Base-by-base conservation (phyloP, 2,329 filamentous ascomycete species). In the Knoxdaviesia proteae region DNA sequence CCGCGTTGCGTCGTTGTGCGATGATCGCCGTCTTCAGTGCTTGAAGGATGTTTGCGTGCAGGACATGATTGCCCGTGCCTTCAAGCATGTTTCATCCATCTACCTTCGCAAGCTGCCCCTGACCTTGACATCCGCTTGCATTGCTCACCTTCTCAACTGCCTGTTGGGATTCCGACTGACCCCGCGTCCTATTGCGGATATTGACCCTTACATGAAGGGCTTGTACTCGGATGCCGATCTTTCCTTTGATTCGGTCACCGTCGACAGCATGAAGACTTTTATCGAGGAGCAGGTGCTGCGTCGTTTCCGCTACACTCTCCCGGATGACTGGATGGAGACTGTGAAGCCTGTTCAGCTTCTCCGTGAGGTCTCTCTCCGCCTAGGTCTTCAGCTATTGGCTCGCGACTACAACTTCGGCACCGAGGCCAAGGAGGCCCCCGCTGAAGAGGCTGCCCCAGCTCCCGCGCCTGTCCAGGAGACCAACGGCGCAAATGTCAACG, bases 31-130 rank as follows among this genome's bases (percentile, higher is more conserved):
- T 47, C 68, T 96, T 30, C 67, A 77, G 51, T 86, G 86, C 47
- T 67, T 98, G 51, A 77, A 74, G 49, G 73, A 77, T 44, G 72
- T 98, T 35, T 73, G 80, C 47, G 61, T 84, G 37, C 88, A 94
- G 56, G 90, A 98, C 60, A 96, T 96, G 80, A 72, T 96, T 49
- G 72, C 83, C n/a, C 77, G 90, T 64, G 77, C 82, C 5, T 94
- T 96, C 71, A 98, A 98, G 71, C 88, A 98, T 60, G 68, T 90
- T 48, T 72, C 80, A 45, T 78, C 84, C 57, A 71, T 71, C 51
- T 82, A 92, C 57, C 67, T 98, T 47, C 78, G 80, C 49, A 74
- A 81, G 48, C 62, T 94, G 20, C 84, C 90, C 29, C 69, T 80
- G 48, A 76, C 83, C 9, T 78, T 96, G 48, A 77, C 80, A n/a